Evolutionary conservation across 257 asterid genomes (phyloP), one percentile per base, ranked within the genome.

Genomic region (Nicotiana paniculata): DNA sequence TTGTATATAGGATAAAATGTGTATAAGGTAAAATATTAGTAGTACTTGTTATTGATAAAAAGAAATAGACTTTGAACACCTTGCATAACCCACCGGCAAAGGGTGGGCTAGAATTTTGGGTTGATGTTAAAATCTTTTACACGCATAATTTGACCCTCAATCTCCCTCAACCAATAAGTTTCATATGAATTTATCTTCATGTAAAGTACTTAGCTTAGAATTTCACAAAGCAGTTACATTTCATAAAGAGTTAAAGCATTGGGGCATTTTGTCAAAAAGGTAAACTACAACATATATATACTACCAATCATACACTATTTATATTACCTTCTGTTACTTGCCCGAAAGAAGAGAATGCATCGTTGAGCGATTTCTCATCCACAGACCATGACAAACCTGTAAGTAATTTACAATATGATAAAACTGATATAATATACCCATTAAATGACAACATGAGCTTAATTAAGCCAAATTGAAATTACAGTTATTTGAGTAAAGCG

Each of bases 381-480:
- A 81, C 88, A 10, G 90, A 84, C 91, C 90, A 85, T 35, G 91
- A 89, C 66, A 89, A 83, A 54, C 91, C 91, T 89, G 37, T 58
- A 61, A 54, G 21, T 1, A 67, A 16, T 4, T 16, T 0, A 24
- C 63, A 62, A 28, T 51, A 43, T 0, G 39, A 46, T 61, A 4
- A 61, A 68, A 59, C 32, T 5, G 48, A 43, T 70, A 30, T 28
- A 48, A 53, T 72, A 30, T 32, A 32, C 26, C 3, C 3, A 33
- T 32, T 7, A 33, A 66, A 32, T 66, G 2, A 16, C 13, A 33
- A 6, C 0, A 66, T 15, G 13, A 33, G 75, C 26, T 16, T 67
- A 33, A 33, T 28, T 28, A 28, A 28, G 30, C 35, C 5, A 78
- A 51, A 24, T 30, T 28, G 53, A n/a, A 33, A 9, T 8, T 15